Percentiles rank a stretch among this genome's conserved stretches.
phyloP scores from a whole-genome alignment of 2,329 filamentous ascomycete species.

The Fusarium phyllophilum region DNA sequence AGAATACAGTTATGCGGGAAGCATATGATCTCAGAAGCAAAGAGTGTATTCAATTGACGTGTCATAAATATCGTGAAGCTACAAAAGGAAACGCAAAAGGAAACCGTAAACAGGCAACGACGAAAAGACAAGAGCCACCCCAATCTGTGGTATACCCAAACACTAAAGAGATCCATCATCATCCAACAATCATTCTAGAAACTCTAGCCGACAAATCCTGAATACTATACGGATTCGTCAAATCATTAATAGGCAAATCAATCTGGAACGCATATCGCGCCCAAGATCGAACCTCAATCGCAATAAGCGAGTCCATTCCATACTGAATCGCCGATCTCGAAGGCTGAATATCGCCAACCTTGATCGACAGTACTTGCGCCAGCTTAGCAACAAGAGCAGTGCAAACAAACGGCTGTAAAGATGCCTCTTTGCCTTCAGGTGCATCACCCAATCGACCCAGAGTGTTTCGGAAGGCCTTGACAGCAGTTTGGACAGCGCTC shows the following conservation, averaged over 20 bases:
- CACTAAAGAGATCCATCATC: not conserved
- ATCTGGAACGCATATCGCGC: constrained; percentile 42
- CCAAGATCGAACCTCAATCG: constrained; percentile 40
- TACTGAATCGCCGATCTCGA: constrained; percentile 38
- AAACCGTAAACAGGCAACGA: not conserved
- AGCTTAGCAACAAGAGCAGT: constrained; percentile 38
- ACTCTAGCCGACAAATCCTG: constrained; percentile 38
- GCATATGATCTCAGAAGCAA: not conserved
- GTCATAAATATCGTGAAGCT: not conserved
- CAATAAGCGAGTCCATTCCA: constrained; percentile 41
- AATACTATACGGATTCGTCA: constrained; percentile 41
- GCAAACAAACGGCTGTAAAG: constrained; percentile 32
- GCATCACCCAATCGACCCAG: constrained; percentile 20
- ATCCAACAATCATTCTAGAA: constrained; percentile 30
- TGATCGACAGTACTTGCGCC: constrained; percentile 39
- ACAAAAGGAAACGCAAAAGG: not conserved
- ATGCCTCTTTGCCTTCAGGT: constrained; percentile 28
- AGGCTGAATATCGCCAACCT: constrained; percentile 36
- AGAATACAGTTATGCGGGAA: not conserved
- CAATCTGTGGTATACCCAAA: not conserved
- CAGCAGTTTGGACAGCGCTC: constrained; percentile 38
- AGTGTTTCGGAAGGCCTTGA: constrained; percentile 37
- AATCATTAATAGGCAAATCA: constrained; percentile 38
- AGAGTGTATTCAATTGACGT: not conserved
- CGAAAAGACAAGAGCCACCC: not conserved